Evolutionary conservation across 2,329 filamentous ascomycete species (phyloP).

Genomic region (Cryoendolithus antarcticus): DNA sequence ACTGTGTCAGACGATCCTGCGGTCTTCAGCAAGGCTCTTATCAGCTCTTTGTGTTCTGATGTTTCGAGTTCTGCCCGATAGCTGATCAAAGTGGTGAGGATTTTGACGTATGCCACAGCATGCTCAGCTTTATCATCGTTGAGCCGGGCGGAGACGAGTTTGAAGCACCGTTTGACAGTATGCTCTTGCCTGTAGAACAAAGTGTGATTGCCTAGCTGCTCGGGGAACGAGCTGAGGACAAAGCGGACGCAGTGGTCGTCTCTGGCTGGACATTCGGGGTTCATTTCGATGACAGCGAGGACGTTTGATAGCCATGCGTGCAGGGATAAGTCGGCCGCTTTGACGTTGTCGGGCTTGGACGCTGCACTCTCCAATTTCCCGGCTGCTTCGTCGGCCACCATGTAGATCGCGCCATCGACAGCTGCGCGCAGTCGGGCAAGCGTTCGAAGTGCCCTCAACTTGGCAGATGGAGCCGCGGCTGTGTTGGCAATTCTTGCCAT

Average conservation of each 20-base stretch:
- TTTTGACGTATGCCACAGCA: slow-evolving; percentile 46
- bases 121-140: slow-evolving; percentile 1
- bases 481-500: slow-evolving; percentile 3
- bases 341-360: slow-evolving; percentile 2
- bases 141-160: slow-evolving; percentile 2
- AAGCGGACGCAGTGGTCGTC: slow-evolving; percentile 87
- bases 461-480: slow-evolving; percentile 3
- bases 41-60: slow-evolving; percentile 74
- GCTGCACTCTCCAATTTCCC: neutral
- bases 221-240: slow-evolving; percentile 70
- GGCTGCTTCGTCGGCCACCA: slow-evolving; percentile 3
- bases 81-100: slow-evolving; percentile 74
- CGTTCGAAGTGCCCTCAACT: slow-evolving; percentile 4
- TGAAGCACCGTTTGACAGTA: slow-evolving; percentile 56
- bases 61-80: slow-evolving; percentile 60
- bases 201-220: slow-evolving; percentile 80
- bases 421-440: slow-evolving; percentile 12
- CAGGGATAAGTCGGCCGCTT: slow-evolving; percentile 3
- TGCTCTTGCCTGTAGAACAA: slow-evolving; percentile 64
- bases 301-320: slow-evolving; percentile 8
- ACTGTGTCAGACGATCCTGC: slow-evolving; percentile 51
- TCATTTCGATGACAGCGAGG: slow-evolving; percentile 4
- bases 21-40: slow-evolving; percentile 73
- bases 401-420: slow-evolving; percentile 9
- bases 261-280: slow-evolving; percentile 1